A percentile compares a stretch with the other conserved stretches of the same genome.
Evolutionary conservation across 768 basidiomycete species (phyloP).

Genomic region (Termitomyces sp.): DNA sequence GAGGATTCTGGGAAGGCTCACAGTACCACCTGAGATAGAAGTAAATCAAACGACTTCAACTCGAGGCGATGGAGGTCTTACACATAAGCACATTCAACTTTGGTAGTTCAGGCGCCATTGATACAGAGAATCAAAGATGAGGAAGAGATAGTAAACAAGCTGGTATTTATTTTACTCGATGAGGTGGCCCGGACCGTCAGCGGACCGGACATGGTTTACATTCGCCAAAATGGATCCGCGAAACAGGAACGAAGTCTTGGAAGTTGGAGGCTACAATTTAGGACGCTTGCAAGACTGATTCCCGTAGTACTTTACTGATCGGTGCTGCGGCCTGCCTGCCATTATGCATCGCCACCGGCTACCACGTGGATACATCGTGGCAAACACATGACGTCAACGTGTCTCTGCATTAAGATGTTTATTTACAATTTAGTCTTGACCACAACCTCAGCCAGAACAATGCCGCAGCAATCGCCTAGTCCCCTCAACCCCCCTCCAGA

Average conservation of each 20-base stretch:
- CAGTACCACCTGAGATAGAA: slow-evolving; percentile 32
- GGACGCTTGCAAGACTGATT: too few species aligned
- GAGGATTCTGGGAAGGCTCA: slow-evolving; percentile 14
- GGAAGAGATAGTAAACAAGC: not conserved
- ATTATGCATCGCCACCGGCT: slow-evolving; percentile 16
- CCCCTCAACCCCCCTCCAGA: slow-evolving; percentile 27
- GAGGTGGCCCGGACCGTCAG: too few species aligned
- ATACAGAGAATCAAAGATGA: not conserved
- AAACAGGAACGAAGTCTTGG: too few species aligned
- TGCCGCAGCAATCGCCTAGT: slow-evolving; percentile 15
- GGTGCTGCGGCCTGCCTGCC: too few species aligned
- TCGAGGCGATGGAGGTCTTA: slow-evolving; percentile 28
- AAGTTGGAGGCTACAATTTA: too few species aligned
- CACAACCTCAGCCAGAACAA: not conserved
- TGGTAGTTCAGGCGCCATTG: slow-evolving; percentile 38
- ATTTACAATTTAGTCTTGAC: not conserved
- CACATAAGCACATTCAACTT: slow-evolving; percentile 81
- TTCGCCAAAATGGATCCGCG: not conserved
- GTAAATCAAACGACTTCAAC: slow-evolving; percentile 5
- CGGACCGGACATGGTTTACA: not conserved
- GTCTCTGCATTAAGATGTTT: slow-evolving; percentile 1
- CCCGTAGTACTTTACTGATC: too few species aligned
- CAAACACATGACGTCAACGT: slow-evolving; percentile 21
- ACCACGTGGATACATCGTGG: slow-evolving; percentile 14
- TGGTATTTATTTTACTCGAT: slow-evolving; percentile 5